Evolutionary conservation across 495 filamentous ascomycete species (phyloP), one percentile per base, ranked within the genome.

Genomic region (Cercophora scortea): DNA sequence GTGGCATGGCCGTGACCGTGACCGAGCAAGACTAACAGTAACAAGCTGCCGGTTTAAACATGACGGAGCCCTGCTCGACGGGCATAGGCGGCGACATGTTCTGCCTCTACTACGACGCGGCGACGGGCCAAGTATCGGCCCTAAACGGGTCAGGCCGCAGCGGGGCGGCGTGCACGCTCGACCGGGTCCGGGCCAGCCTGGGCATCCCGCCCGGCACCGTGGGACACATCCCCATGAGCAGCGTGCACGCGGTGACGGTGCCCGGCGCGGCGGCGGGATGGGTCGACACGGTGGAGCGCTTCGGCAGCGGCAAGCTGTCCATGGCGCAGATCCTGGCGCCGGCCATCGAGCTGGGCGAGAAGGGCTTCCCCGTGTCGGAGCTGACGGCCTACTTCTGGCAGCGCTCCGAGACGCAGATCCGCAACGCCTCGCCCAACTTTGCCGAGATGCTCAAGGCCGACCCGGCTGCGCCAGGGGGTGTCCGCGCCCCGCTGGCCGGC

Each of bases 41-140:
- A 9, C 16, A 32, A 81, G 88, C 90, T 42, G 93, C 93, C 38
- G 89, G 80, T 32, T 70, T 98, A 25, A 96, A 96, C 70, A 82
- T 97, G 67, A 95, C 94, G 4, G 94, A 98, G 62, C 94, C 93
- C 11, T 80, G 84, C 40, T 90, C 86, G 0, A 97, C 93, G 3
- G 93, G 93, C n/a, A 96, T 98, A 55, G 93, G 94, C 53, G 93
- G 93, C 34, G 93, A 98, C 71, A 90, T 96, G 83, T 98, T 98
- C 76, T 95, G 89, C 66, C 83, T 98, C 9, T 97, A 84, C 77
- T 97, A 94, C 71, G 78, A 89, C 61, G 86, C 88, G 46, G 80
- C 86, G 57, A 92, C 84, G 0, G 85, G 84, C 59, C 88, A 85
- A 52, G 81, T 96, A 10, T 84, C 82, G 53, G 87, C 88, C 8